phyloP scores from a whole-genome alignment of 2,329 filamentous ascomycete genomes.

The Podosphaera aphanis region DNA sequence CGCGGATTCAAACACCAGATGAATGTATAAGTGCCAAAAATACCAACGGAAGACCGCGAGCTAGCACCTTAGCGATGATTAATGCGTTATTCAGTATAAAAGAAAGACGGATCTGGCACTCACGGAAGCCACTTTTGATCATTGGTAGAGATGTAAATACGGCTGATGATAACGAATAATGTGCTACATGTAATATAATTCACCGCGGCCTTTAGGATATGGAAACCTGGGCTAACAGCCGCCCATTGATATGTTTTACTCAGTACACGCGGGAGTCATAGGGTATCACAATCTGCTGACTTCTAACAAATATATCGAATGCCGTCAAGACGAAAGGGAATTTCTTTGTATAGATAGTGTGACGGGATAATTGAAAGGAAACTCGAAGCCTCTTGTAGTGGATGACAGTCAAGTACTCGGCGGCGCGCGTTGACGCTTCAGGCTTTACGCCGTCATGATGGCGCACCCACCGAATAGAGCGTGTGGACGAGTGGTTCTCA shows the following conservation, averaged over 20 bases:
- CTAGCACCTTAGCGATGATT: conserved; percentile 31
- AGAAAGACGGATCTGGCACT: conserved; percentile 42
- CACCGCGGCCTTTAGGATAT: background rate
- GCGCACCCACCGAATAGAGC: too few species aligned
- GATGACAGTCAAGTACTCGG: too few species aligned
- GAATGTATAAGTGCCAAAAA: conserved; percentile 12
- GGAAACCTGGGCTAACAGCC: background rate
- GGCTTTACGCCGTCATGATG: too few species aligned
- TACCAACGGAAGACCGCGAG: conserved; percentile 19
- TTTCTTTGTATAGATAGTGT: too few species aligned
- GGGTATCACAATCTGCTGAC: too few species aligned
- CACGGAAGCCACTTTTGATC: conserved; percentile 31
- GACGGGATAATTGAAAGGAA: too few species aligned
- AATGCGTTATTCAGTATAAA: conserved; percentile 33
- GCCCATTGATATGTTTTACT: background rate
- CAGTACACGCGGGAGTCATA: background rate
- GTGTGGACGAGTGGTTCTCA: too few species aligned
- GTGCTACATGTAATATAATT: background rate
- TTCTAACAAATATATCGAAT: too few species aligned
- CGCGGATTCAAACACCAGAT: conserved; percentile 22
- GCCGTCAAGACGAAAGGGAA: too few species aligned
- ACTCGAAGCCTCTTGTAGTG: too few species aligned
- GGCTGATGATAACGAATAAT: background rate
- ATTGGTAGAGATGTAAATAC: conserved; percentile 23
- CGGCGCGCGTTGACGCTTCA: too few species aligned